Percentiles rank a stretch among this genome's conserved stretches.
These are phyloP conservation scores for Plasmodium yoelii DNA, from an alignment of 169 alveolate species.

Conservation along the genomic window DNA sequence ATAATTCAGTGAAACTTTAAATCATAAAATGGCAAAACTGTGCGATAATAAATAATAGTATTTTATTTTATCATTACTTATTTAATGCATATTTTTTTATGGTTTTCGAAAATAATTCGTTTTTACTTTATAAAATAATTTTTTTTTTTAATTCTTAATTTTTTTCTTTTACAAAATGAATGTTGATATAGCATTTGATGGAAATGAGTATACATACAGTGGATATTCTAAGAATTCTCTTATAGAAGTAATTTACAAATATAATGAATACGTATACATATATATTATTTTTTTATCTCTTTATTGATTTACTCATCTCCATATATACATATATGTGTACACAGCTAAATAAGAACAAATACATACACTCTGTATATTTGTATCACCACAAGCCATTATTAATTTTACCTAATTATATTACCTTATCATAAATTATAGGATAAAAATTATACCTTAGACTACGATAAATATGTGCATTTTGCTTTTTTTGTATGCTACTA, in stretches of 20 bases:
- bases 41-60: too few relatives aligned
- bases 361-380: too few relatives aligned
- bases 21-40: too few relatives aligned
- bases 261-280: not conserved
- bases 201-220: constrained; percentile 75
- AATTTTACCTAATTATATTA: not conserved
- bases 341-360: not conserved
- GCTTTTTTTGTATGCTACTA: constrained; percentile 66
- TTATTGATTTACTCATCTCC: not conserved
- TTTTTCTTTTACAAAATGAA: constrained; percentile 30
- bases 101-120: too few relatives aligned
- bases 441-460: constrained; percentile 71
- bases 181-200: constrained; percentile 66
- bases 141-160: not conserved
- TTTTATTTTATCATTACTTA: too few relatives aligned
- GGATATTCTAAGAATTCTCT: constrained; percentile 75
- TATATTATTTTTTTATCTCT: not conserved
- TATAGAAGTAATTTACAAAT: constrained; percentile 37
- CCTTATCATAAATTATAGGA: constrained; percentile 23
- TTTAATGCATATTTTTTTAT: too few relatives aligned
- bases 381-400: too few relatives aligned
- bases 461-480: constrained; percentile 71
- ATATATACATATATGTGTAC: not conserved
- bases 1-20: too few relatives aligned
- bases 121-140: too few relatives aligned